Conservation (phyloP, 1,284 basidiomycete genomes). For the Fomitopsis schrenkii region DNA sequence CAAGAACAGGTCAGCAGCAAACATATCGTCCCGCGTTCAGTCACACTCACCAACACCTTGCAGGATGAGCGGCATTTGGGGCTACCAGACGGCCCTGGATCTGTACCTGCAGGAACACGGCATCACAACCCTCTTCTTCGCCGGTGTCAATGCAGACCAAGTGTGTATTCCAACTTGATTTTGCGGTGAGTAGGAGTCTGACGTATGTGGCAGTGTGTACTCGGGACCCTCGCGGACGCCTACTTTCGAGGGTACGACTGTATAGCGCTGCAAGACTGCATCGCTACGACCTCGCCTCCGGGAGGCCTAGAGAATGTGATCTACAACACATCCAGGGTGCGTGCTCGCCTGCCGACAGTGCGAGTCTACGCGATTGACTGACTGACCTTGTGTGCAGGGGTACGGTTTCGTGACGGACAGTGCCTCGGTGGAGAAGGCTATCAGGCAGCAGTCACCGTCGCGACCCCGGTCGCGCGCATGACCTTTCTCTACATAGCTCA, state of each 20-base stretch:
- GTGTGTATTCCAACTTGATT: slow-evolving; percentile 27
- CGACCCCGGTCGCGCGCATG: no score
- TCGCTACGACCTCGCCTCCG: slow-evolving; percentile 57
- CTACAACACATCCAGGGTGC: slow-evolving; percentile 51
- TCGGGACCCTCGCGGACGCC: slow-evolving; percentile 59
- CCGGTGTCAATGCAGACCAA: slow-evolving; percentile 68
- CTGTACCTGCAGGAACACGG: slow-evolving; percentile 60
- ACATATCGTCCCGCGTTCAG: not conserved
- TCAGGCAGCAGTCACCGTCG: not conserved
- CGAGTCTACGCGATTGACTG: not conserved
- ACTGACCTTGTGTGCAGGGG: slow-evolving; percentile 29
- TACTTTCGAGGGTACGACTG: slow-evolving; percentile 64
- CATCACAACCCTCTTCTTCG: slow-evolving; percentile 57
- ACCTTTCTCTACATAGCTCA: no score
- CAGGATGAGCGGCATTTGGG: slow-evolving; percentile 69
- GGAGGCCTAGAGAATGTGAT: slow-evolving; percentile 58
- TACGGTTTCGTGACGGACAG: slow-evolving; percentile 62
- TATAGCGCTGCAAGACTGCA: slow-evolving; percentile 51
- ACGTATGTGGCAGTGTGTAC: slow-evolving; percentile 47
- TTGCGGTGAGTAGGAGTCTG: not conserved
- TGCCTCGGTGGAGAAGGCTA: slow-evolving; percentile 14
- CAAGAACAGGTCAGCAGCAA: slow-evolving; percentile 53
- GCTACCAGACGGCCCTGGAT: slow-evolving; percentile 54
- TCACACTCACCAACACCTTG: not conserved
- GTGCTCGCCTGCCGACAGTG: slow-evolving; percentile 12